Percentiles rank a stretch among this genome's conserved stretches.
Conservation (phyloP, 2,329 filamentous ascomycete genomes). For the Phaeosphaeriaceae sp. region DNA sequence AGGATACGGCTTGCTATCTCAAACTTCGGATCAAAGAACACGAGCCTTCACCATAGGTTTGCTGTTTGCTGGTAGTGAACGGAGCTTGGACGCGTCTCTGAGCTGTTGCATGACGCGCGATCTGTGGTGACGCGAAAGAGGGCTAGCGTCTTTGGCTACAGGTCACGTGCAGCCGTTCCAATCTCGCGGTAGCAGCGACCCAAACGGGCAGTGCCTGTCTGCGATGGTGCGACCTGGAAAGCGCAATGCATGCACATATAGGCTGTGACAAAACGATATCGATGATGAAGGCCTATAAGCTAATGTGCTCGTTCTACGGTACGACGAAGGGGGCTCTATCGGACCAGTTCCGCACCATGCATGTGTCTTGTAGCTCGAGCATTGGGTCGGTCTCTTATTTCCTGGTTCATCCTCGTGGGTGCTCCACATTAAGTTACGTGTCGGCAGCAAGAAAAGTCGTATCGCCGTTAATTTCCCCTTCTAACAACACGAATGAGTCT, state of each 20-base stretch:
- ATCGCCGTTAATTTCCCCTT: not conserved
- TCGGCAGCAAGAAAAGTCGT: not conserved
- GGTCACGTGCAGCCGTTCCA: not conserved
- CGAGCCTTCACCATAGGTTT: not conserved
- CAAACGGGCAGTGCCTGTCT: not conserved
- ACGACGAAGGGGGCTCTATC: not conserved
- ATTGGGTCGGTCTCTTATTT: not conserved
- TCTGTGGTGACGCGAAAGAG: not conserved
- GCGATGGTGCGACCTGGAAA: not conserved
- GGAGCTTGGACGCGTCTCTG: not conserved
- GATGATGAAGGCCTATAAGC: not conserved
- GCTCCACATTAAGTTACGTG: not conserved
- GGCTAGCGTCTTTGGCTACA: not conserved
- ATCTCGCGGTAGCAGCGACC: not conserved
- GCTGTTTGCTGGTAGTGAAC: not conserved
- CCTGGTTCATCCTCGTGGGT: not conserved
- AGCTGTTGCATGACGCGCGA: not conserved
- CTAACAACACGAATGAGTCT: not conserved
- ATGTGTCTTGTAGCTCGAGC: not conserved
- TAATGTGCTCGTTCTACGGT: not conserved
- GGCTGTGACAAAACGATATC: not conserved
- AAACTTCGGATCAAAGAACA: not conserved
- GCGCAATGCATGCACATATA: not conserved
- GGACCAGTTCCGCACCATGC: not conserved
- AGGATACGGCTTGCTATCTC: not conserved